phyloP scores from a whole-genome alignment of 2,329 filamentous ascomycete species.

The Aspergillus terreus region DNA sequence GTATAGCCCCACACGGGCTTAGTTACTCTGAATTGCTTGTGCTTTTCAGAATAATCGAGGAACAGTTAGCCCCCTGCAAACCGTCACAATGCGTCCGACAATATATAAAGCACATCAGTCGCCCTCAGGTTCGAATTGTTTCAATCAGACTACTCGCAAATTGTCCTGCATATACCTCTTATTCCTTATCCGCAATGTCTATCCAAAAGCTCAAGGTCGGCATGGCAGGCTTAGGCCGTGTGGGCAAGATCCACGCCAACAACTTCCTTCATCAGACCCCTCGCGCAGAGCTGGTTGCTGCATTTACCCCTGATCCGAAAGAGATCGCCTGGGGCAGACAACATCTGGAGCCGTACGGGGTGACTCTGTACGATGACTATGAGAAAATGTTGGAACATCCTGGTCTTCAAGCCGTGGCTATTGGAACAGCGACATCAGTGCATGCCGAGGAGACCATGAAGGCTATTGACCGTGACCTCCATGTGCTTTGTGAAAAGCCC shows the following conservation, averaged over 20 bases:
- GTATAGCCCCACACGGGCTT: background rate
- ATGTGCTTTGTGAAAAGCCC: conserved; percentile 55
- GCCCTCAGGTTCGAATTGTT: background rate
- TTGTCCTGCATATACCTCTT: background rate
- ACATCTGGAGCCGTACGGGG: conserved; percentile 49
- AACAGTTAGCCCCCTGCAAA: no score
- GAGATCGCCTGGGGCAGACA: conserved; percentile 48
- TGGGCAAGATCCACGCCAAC: conserved; percentile 46
- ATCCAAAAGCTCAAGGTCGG: conserved; percentile 40
- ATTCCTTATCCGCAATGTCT: conserved; percentile 11
- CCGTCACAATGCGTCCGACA: background rate
- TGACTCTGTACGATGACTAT: conserved; percentile 50
- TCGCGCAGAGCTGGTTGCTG: conserved; percentile 47
- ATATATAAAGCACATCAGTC: background rate
- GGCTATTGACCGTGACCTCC: conserved; percentile 50
- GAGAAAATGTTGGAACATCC: conserved; percentile 54
- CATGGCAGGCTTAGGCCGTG: conserved; percentile 47
- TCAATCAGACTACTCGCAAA: background rate
- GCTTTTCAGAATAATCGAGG: no score
- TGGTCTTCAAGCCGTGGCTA: conserved; percentile 52
- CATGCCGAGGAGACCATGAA: conserved; percentile 55
- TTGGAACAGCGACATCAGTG: conserved; percentile 51
- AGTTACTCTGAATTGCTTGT: background rate
- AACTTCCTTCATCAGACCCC: conserved; percentile 45
- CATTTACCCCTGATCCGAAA: conserved; percentile 40